Conservation (phyloP, 768 basidiomycete species). For the Rickenella mellea region DNA sequence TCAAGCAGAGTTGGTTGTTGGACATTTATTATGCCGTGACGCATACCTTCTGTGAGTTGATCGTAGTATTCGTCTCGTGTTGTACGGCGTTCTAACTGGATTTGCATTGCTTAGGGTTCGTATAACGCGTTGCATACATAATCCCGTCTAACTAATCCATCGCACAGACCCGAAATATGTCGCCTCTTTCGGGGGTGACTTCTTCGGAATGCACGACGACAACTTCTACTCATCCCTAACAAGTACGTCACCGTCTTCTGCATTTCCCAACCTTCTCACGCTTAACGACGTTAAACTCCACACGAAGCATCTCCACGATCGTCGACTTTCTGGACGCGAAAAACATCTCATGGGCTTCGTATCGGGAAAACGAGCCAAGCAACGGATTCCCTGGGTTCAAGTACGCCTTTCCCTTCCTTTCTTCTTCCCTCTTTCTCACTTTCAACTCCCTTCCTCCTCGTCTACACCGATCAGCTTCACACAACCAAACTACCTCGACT, state of each 20-base stretch:
- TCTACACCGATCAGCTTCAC: constrained; percentile 22
- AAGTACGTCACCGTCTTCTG: constrained; percentile 6
- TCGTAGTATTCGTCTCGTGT: too few relatives aligned
- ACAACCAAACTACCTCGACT: constrained; percentile 27
- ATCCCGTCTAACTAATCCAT: constrained; percentile 24
- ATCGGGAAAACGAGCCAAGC: constrained; percentile 49
- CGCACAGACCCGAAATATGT: constrained; percentile 54
- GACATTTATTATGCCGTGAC: constrained; percentile 33
- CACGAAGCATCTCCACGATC: constrained; percentile 42
- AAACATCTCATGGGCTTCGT: constrained; percentile 49
- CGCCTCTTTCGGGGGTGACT: constrained; percentile 42
- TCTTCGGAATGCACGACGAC: constrained; percentile 40
- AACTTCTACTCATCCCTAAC: constrained; percentile 17
- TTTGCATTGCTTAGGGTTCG: constrained; percentile 17
- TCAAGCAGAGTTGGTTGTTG: constrained; percentile 39
- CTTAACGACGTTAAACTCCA: constrained; percentile 21
- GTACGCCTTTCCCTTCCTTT: constrained; percentile 16
- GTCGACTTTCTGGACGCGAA: constrained; percentile 55
- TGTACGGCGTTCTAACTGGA: constrained; percentile 13
- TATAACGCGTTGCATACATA: constrained; percentile 3
- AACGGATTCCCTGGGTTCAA: constrained; percentile 37
- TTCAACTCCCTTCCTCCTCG: constrained; percentile 8
- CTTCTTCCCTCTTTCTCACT: constrained; percentile 6
- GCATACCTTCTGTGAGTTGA: constrained; percentile 17
- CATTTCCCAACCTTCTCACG: background rate